Evolutionary conservation across 257 asterid genomes (phyloP).

Genomic region (Solanum pinnatisectum): DNA sequence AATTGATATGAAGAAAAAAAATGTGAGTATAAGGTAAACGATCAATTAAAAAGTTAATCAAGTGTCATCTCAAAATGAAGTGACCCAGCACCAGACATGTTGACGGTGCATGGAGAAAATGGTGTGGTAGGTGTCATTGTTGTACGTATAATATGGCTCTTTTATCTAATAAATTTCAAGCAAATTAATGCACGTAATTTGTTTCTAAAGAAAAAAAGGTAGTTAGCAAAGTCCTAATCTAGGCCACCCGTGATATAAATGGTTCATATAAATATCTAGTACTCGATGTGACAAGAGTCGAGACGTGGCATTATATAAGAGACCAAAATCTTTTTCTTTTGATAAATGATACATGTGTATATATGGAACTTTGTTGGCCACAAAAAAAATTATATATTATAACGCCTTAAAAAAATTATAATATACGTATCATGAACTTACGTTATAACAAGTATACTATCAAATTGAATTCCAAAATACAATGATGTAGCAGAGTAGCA

Average conservation of each 20-base stretch:
- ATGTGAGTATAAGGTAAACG: fast-evolving
- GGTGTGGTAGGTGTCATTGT: background rate
- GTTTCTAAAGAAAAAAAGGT: background rate
- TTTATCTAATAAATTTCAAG: background rate
- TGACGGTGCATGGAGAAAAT: background rate
- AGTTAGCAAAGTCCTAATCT: background rate
- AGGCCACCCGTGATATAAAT: background rate
- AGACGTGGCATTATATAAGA: background rate
- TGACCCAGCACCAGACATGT: background rate
- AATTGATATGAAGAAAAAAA: no score
- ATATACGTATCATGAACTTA: no score
- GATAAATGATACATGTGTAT: no score
- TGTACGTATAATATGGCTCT: background rate
- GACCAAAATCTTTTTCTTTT: background rate
- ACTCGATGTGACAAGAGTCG: background rate
- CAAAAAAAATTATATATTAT: background rate
- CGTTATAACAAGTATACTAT: no score
- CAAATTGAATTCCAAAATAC: no score
- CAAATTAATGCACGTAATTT: background rate
- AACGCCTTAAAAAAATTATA: no score
- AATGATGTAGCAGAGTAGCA: background rate
- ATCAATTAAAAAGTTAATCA: no score
- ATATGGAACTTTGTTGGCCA: background rate
- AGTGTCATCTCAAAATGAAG: background rate
- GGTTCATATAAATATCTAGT: background rate